These are phyloP conservation scores for Hortaea sp. DNA, from an alignment of 2,329 filamentous ascomycete genomes.

Conservation along the genomic window DNA sequence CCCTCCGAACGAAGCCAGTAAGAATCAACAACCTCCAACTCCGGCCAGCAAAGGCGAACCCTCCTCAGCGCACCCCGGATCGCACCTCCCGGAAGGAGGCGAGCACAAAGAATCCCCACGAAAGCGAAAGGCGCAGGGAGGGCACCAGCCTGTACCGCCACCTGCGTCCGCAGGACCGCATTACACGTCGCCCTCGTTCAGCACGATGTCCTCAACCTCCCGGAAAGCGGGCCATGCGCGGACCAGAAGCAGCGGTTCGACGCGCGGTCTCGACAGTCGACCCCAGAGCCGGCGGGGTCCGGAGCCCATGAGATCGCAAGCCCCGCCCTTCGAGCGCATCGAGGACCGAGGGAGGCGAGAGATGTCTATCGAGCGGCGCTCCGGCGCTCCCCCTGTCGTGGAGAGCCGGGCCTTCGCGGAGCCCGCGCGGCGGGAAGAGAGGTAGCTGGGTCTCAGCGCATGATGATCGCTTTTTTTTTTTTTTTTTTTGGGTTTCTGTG, in stretches of 20 bases:
- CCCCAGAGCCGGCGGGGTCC: conserved; percentile 13
- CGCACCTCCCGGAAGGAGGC: conserved; percentile 38
- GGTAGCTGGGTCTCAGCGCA: too few relatives aligned
- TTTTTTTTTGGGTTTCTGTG: too few relatives aligned
- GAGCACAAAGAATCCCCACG: conserved; percentile 67
- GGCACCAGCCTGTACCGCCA: conserved; percentile 41
- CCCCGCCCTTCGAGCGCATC: too few relatives aligned
- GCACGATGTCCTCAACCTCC: conserved; percentile 45
- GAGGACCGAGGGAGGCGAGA: too few relatives aligned
- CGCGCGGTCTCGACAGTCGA: conserved; percentile 14
- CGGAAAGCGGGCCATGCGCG: conserved; percentile 52
- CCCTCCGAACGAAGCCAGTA: conserved; percentile 54
- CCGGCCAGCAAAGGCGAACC: conserved; percentile 52
- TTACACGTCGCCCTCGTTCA: conserved; percentile 41
- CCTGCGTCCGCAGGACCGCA: conserved; percentile 39
- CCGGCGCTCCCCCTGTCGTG: too few relatives aligned
- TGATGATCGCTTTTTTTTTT: too few relatives aligned
- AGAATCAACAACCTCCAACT: conserved; percentile 53
- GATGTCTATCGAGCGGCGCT: too few relatives aligned
- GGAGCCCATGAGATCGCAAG: conserved; percentile 2
- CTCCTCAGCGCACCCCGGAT: conserved; percentile 38
- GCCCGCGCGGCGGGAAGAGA: too few relatives aligned
- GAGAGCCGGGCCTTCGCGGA: too few relatives aligned
- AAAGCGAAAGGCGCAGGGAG: conserved; percentile 65
- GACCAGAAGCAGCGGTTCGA: conserved; percentile 54